Conservation (phyloP, 2,329 filamentous ascomycete genomes). For the Penicillium frequentans region DNA sequence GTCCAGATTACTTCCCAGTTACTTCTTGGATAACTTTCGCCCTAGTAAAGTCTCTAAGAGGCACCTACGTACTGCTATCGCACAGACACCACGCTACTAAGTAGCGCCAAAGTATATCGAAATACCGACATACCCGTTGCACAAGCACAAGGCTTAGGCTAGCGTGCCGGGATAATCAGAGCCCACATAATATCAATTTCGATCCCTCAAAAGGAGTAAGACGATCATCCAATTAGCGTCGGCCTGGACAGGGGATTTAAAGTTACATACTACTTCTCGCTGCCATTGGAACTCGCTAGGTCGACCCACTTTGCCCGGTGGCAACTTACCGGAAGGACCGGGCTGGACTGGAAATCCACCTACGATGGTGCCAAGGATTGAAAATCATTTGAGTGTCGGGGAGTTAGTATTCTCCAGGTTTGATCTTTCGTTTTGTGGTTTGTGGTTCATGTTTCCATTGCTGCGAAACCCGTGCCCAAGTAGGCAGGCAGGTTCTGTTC, state of each 20-base stretch:
- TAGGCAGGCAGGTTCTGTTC: background rate
- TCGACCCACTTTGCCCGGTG: slow-evolving; percentile 2
- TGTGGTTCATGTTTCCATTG: background rate
- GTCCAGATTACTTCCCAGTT: background rate
- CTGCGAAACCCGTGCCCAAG: background rate
- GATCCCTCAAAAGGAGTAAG: no score
- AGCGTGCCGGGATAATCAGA: no score
- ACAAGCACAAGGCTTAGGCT: background rate
- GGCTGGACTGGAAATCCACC: background rate
- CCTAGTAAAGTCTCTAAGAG: background rate
- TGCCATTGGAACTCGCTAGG: background rate
- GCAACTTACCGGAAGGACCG: background rate
- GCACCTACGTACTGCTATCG: background rate
- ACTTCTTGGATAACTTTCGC: background rate
- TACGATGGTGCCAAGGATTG: background rate
- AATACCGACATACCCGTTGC: background rate
- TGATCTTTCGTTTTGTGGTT: background rate
- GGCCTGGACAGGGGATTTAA: background rate
- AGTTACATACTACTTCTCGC: background rate
- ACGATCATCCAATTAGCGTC: background rate
- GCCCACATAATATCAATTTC: background rate
- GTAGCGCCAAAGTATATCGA: background rate
- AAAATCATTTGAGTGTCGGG: background rate
- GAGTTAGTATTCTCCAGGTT: background rate
- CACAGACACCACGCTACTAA: background rate